Base-by-base conservation (phyloP, 2,329 filamentous ascomycete species). In the Berkeleyomyces basicola region DNA sequence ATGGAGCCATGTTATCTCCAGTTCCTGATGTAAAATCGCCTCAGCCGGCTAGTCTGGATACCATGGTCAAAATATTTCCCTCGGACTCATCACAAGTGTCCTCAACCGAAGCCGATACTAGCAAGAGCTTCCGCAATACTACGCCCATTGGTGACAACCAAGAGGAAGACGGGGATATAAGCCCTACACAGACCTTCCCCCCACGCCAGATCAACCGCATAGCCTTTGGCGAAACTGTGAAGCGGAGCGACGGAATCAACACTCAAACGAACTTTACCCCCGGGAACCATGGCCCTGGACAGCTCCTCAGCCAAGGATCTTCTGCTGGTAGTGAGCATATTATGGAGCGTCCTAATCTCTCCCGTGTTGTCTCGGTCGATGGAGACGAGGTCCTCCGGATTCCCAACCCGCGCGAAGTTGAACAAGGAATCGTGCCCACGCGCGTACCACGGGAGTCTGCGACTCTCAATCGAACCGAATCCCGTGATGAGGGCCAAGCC, bases 361-460 rank as follows among this genome's bases (percentile, higher is more conserved):
- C 60, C 37, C 60, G 63, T 6, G 39, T 60, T 11, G 40, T 96
- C 69, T 87, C 87, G 4, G 86, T 88, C 63, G 83, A 84, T 66
- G 85, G 87, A 63, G 85, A 83, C 61, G 84, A 85, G 42, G 83
- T 90, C 0, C 75, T 97, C 51, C 86, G 90, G 47, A 97, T 99
- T 68, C 93, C 93, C 0, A 91, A 91, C 23, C 93, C 93, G 0
- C 80, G 91, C 68, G 93, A 97, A 70, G 91, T 87, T 58, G 93
- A 99, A 68, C 82, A 83, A 59, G 93, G 92, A 36, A 79, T 89
- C 65, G 77, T 84, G 7, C 91, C 91, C 1, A 76, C 77, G 63
- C 75, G 78, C 39, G 72, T 83, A 1, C 62, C 31, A n/a, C 55
- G 60, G n/a, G 58, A 59, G 23, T 62, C 61, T 4, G 42, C 49